Base-by-base conservation (phyloP, 345 rosid species). In the Bruguiera sexangula region DNA sequence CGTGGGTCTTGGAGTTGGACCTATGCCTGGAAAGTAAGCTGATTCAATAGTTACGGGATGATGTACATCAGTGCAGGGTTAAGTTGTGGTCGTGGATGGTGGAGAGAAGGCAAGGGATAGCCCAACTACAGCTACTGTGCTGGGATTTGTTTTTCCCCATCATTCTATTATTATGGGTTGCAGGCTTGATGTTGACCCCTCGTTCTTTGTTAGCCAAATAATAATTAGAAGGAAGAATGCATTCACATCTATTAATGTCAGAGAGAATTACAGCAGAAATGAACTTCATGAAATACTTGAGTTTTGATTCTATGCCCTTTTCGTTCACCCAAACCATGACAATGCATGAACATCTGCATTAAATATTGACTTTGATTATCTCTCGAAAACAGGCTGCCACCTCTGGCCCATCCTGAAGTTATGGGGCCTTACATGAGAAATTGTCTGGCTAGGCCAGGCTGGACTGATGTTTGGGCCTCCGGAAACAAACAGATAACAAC, bases 101-200 rank as follows among this genome's bases (percentile, higher is more conserved):
- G 32, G 0, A 81, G 80, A 73, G 75, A 60, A 52, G 56, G 24
- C 56, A 3, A 55, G 27, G 67, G 79, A 78, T 80, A 70, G 81
- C 79, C 57, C 26, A n/a, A 10, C 57, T 19, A n/a, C 24, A n/a
- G 57, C 5, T 53, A 20, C 10, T 8, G 26, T 8, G 10, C 57
- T 53, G 57, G 22, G 24, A 20, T 53, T 53, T 53, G 8, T n/a
- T n/a, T 8, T 53, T 53, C 16, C 43, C 3, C 43, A 8, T 37
- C 43, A 37, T 37, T 37, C 8, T 37, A 37, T 54, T 22, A 10
- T 26, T 5, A 8, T 54, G 22, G 22, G 13, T 54, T 0, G 59
- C 22, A 21, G 5, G 29, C 22, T 54, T 13, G 29, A 21, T 21
- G 27, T 13, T 11, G 59, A 54, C 59, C 59, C 29, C 27, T 54